Evolutionary conservation across 139 green algal genomes (phyloP), one percentile per base, ranked within the genome.

Genomic region (Edaphochlamys debaryana): DNA sequence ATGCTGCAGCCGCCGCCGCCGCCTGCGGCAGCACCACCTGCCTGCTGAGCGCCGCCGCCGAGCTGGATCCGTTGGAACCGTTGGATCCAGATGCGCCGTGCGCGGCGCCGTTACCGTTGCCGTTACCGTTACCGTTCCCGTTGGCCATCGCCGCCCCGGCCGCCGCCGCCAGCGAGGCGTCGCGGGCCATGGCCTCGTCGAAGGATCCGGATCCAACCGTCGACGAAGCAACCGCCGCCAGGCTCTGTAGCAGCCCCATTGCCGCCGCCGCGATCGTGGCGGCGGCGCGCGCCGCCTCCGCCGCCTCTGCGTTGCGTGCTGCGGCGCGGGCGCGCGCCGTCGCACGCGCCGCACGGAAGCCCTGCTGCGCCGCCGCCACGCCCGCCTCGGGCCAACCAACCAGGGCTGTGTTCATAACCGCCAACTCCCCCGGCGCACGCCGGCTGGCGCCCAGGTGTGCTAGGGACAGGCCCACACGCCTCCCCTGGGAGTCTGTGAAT

Each of bases 401-500:
- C 41, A 74, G 63, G 20, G 76, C 76, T 25, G 70, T 30, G 62
- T 73, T 42, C 76, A 82, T 23, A 19, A 73, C 63, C 29, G 76
- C 76, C 19, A 74, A 30, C 76, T 82, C 76, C 2, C 76, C 76
- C 4, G 76, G 76, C 6, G 63, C 22, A 0, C 76, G 76, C 30
- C 76, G 76, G 42, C 76, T 82, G 40, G 76, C 62, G 19, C 76
- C 76, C 8, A 82, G 63, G 63, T 73, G 62, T 0, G 76, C 42
- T 13, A 82, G 76, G 23, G 4, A 38, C 32, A 82, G 13, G 6
- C 76, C 76, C 63, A 82, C 76, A 1, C 62, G 41, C 22, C 76
- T 62, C 25, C 76, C 76, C n/a, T 32, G n/a, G 25, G 32, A 25
- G 42, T 82, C 76, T 0, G 76, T 82, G 76, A 54, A 82, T 17